A percentile compares a stretch with the other conserved stretches of the same genome.
phyloP scores from a whole-genome alignment of 768 basidiomycete genomes.

The Pilatotrama ljubarskyi region DNA sequence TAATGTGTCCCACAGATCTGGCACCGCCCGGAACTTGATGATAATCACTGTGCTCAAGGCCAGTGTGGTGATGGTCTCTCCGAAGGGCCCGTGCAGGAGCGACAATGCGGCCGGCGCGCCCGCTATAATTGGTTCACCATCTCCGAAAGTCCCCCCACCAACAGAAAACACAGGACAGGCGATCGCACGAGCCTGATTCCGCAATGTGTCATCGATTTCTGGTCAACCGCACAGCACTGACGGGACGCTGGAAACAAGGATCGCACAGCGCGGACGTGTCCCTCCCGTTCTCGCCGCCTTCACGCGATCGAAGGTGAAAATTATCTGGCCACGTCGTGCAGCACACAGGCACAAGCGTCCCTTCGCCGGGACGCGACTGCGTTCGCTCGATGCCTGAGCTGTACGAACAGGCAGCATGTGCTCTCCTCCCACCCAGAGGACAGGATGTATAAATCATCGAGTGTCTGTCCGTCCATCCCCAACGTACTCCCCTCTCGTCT shows the following conservation, averaged over 20 bases:
- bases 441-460: conserved; percentile 24
- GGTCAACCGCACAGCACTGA: conserved; percentile 8
- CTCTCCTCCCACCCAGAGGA: background rate
- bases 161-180: background rate
- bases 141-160: conserved; percentile 9
- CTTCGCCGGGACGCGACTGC: conserved; percentile 2
- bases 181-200: conserved; percentile 7
- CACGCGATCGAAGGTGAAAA: conserved; percentile 6
- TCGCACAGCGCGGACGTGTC: background rate
- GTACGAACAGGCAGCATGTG: background rate
- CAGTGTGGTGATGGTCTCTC: conserved; percentile 5
- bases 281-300: background rate
- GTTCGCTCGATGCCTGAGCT: conserved; percentile 10
- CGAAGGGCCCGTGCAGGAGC: background rate
- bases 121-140: conserved; percentile 2
- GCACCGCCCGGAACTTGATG: conserved; percentile 11
- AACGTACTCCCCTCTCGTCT: conserved; percentile 15
- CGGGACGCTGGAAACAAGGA: background rate
- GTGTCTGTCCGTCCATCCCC: conserved; percentile 4
- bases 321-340: conserved; percentile 9
- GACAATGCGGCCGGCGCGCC: conserved; percentile 1
- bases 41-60: conserved; percentile 3
- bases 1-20: conserved; percentile 16
- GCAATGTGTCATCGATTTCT: conserved; percentile 6
- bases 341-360: conserved; percentile 16